Conservation (phyloP, 2,329 filamentous ascomycete genomes). For the Niveomyces coronatus region DNA sequence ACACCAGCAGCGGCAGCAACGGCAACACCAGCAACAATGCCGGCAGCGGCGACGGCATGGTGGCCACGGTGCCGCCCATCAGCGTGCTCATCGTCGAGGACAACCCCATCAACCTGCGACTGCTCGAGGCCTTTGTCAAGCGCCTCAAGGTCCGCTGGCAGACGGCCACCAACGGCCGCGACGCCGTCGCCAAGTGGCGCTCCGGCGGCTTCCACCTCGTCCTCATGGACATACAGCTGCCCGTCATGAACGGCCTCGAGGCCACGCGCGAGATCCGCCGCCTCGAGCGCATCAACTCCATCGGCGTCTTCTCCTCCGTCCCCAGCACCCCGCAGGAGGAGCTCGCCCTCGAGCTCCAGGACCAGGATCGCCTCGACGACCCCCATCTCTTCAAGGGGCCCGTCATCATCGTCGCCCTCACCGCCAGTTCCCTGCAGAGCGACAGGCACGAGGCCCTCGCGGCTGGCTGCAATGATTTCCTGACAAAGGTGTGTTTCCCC, state of each 20-base stretch:
- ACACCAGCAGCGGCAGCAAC: neutral
- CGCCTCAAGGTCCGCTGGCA: slow-evolving; percentile 91
- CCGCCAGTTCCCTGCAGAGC: slow-evolving; percentile 86
- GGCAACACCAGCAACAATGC: slow-evolving; percentile 33
- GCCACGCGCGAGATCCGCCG: slow-evolving; percentile 91
- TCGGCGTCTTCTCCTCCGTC: slow-evolving; percentile 77
- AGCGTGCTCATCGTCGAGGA: slow-evolving; percentile 97
- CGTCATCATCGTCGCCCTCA: slow-evolving; percentile 94
- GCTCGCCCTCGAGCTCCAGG: slow-evolving; percentile 37
- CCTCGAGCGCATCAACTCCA: slow-evolving; percentile 80
- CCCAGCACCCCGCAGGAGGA: slow-evolving; percentile 43
- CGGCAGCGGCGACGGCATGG: slow-evolving; percentile 48
- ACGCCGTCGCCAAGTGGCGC: slow-evolving; percentile 90
- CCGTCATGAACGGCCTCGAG: slow-evolving; percentile 90
- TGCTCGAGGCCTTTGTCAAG: slow-evolving; percentile 93
- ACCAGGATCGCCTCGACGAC: slow-evolving; percentile 60
- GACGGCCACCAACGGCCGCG: slow-evolving; percentile 90
- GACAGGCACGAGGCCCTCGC: slow-evolving; percentile 91
- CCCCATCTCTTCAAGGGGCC: slow-evolving; percentile 80
- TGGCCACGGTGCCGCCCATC: slow-evolving; percentile 82
- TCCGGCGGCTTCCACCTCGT: slow-evolving; percentile 90
- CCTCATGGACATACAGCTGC: slow-evolving; percentile 96
- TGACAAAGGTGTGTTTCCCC: slow-evolving; percentile 70
- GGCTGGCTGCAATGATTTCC: slow-evolving; percentile 94
- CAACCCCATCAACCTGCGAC: slow-evolving; percentile 92